These are phyloP conservation scores for Colletotrichum godetiae DNA, from an alignment of 2,329 filamentous ascomycete species.

Conservation along the genomic window DNA sequence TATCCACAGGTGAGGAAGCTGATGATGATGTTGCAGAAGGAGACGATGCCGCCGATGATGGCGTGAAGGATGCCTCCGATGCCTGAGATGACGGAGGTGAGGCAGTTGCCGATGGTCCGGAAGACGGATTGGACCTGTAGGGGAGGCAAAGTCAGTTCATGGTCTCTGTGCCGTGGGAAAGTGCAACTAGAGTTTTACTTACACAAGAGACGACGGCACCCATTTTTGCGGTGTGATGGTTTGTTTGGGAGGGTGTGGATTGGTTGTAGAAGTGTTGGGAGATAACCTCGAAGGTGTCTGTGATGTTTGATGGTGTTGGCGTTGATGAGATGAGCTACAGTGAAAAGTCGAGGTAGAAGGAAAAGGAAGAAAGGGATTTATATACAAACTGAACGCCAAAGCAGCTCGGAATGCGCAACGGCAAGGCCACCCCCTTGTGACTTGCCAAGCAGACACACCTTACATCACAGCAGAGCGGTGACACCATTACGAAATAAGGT, in stretches of 20 bases:
- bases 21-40: constrained; percentile 74
- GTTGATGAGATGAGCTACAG: background rate
- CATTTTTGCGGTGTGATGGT: constrained; percentile 64
- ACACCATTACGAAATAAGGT: constrained; percentile 26
- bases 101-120: constrained; percentile 71
- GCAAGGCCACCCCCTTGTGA: background rate
- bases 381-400: constrained; percentile 16
- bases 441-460: constrained; percentile 16
- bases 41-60: constrained; percentile 75
- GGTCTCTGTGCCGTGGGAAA: no score
- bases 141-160: background rate
- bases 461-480: constrained; percentile 28
- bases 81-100: constrained; percentile 76
- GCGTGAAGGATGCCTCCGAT: constrained; percentile 73
- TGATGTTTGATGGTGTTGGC: background rate
- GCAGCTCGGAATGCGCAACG: constrained; percentile 3
- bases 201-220: constrained; percentile 87
- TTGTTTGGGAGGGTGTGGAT: constrained; percentile 22
- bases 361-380: constrained; percentile 11
- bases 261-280: constrained; percentile 14
- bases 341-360: fast-evolving
- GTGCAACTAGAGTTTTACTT: no score
- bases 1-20: constrained; percentile 70
- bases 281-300: background rate
- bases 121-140: constrained; percentile 67